These are phyloP conservation scores for Lactarius trivialis DNA, from an alignment of 768 basidiomycete species.

Conservation along the genomic window DNA sequence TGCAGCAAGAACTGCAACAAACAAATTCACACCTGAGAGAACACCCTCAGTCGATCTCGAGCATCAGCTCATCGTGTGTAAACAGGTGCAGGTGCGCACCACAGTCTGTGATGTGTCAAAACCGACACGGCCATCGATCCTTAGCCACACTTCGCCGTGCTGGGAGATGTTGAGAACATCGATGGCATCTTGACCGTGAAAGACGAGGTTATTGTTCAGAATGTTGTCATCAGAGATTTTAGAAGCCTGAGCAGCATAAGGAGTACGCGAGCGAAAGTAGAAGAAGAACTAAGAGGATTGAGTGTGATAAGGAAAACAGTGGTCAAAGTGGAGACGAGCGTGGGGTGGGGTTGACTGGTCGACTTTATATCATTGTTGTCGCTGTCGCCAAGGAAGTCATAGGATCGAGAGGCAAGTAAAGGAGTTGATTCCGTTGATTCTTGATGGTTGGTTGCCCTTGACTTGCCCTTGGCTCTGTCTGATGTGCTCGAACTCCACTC, in stretches of 20 bases:
- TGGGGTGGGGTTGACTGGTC: constrained; percentile 24
- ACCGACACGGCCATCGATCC: constrained; percentile 51
- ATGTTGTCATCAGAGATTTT: constrained; percentile 51
- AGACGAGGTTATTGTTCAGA: constrained; percentile 46
- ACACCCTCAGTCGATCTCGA: too few species aligned
- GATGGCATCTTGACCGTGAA: constrained; percentile 55
- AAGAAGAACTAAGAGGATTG: constrained; percentile 39
- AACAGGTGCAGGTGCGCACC: too few species aligned
- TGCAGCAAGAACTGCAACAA: too few species aligned
- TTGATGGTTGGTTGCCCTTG: constrained; percentile 34
- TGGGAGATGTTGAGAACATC: constrained; percentile 56
- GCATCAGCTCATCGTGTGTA: too few species aligned
- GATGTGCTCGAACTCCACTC: not conserved
- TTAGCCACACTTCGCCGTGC: constrained; percentile 54
- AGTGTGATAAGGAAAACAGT: constrained; percentile 54
- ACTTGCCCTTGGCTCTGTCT: constrained; percentile 47
- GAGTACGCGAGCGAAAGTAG: constrained; percentile 55
- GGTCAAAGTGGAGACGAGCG: constrained; percentile 32
- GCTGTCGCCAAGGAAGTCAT: constrained; percentile 25
- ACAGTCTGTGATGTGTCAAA: too few species aligned
- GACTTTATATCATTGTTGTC: constrained; percentile 25
- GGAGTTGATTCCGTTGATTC: constrained; percentile 47
- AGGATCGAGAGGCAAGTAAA: constrained; percentile 40
- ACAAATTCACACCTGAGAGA: too few species aligned
- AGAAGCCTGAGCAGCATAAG: constrained; percentile 53